Conservation (phyloP, 2,329 filamentous ascomycete species). For the Fusarium tuaranense region DNA sequence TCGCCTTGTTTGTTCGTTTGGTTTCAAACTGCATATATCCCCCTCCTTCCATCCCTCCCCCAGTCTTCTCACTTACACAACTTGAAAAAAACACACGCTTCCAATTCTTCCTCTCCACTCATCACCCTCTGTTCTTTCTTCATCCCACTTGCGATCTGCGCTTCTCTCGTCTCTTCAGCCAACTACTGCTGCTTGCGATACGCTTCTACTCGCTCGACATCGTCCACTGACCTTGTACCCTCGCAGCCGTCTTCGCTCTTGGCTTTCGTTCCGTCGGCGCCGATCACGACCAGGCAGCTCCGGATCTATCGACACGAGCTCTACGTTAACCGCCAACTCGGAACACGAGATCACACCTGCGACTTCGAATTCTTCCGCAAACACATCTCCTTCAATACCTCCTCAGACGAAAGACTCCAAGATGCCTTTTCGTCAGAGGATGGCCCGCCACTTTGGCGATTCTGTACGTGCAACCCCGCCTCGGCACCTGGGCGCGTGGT, state of each 20-base stretch:
- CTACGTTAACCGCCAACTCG: slow-evolving; percentile 36
- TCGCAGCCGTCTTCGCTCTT: slow-evolving; percentile 38
- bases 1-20: slow-evolving; percentile 5
- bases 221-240: slow-evolving; percentile 29
- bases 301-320: slow-evolving; percentile 36
- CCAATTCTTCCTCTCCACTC: not conserved
- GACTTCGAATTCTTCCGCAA: slow-evolving; percentile 22
- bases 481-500: slow-evolving; percentile 19
- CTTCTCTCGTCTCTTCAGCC: not conserved
- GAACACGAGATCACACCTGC: slow-evolving; percentile 35
- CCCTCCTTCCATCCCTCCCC: not conserved
- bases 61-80: slow-evolving; percentile 31
- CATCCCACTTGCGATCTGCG: not conserved
- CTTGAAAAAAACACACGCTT: slow-evolving; percentile 4
- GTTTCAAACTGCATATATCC: slow-evolving; percentile 5
- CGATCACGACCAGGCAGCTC: slow-evolving; percentile 39
- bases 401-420: slow-evolving; percentile 38
- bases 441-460: slow-evolving; percentile 62
- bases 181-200: not conserved
- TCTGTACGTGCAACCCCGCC: slow-evolving; percentile 52
- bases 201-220: not conserved
- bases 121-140: not conserved
- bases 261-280: slow-evolving; percentile 38
- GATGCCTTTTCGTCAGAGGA: slow-evolving; percentile 56
- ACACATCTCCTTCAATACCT: slow-evolving; percentile 21